A percentile compares a stretch with the other conserved stretches of the same genome.
These are phyloP conservation scores for Naganishia kalamii DNA, from an alignment of 768 basidiomycete genomes.

Conservation along the genomic window DNA sequence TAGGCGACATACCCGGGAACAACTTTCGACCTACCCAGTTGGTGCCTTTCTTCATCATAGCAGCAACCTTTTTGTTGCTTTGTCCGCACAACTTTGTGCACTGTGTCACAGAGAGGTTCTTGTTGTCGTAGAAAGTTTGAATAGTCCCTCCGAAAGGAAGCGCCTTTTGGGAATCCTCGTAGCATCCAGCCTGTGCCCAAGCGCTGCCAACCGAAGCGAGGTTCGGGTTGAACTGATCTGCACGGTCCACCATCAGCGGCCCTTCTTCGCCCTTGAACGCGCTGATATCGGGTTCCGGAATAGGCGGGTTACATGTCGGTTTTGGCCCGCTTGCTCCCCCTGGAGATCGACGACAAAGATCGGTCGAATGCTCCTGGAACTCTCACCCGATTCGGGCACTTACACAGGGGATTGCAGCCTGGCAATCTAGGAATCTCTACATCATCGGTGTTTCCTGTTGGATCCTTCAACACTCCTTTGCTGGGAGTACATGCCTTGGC, in stretches of 20 bases:
- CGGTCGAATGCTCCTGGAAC: not conserved
- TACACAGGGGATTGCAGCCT: constrained; percentile 37
- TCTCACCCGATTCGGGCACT: not conserved
- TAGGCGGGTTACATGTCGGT: constrained; percentile 33
- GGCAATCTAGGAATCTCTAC: constrained; percentile 30
- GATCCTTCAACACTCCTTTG: constrained; percentile 27
- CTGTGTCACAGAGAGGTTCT: constrained; percentile 21
- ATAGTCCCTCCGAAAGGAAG: constrained; percentile 11
- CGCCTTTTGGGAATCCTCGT: constrained; percentile 14
- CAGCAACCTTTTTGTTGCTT: constrained; percentile 27
- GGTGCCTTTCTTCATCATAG: constrained; percentile 3
- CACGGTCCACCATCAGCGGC: constrained; percentile 23
- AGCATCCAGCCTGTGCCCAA: constrained; percentile 33
- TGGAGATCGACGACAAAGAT: not conserved
- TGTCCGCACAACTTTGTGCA: constrained; percentile 27
- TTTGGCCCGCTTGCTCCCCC: constrained; percentile 34
- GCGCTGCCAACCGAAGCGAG: constrained; percentile 28
- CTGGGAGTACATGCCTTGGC: constrained; percentile 29
- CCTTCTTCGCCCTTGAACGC: constrained; percentile 31
- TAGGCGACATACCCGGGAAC: not conserved
- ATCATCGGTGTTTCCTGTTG: constrained; percentile 30
- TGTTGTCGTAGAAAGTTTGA: constrained; percentile 25
- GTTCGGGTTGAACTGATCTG: constrained; percentile 22
- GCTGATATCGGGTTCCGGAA: constrained; percentile 28
- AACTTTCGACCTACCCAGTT: not conserved